Evolutionary conservation across 2,329 filamentous ascomycete genomes (phyloP).

Genomic region (Colletotrichum sidae): DNA sequence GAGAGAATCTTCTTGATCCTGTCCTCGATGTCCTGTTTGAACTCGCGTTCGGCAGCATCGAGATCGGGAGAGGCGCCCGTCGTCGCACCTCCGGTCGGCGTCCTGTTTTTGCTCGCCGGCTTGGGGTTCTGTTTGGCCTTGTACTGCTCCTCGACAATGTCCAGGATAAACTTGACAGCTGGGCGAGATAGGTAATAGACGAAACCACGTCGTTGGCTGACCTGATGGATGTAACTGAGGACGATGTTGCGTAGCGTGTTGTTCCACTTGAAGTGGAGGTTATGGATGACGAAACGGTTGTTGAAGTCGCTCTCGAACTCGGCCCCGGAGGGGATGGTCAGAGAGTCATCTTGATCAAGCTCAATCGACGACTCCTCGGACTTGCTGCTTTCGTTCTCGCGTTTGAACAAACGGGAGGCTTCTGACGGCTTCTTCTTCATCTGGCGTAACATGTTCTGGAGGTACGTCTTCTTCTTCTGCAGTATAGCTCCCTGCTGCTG

Average conservation of each 20-base stretch:
- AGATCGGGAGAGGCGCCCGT: constrained; percentile 48
- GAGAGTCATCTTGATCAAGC: constrained; percentile 65
- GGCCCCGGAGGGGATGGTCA: constrained; percentile 76
- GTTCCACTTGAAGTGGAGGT: constrained; percentile 98
- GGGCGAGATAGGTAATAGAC: constrained; percentile 97
- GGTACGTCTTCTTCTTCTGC: constrained; percentile 67
- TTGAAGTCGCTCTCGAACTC: constrained; percentile 96
- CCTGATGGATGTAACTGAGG: constrained; percentile 96
- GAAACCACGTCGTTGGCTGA: constrained; percentile 93
- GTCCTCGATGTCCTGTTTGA: constrained; percentile 78
- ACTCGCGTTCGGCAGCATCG: constrained; percentile 65
- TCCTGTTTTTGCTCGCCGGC: constrained; percentile 41
- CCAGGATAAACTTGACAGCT: constrained; percentile 97
- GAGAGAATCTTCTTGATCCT: constrained; percentile 87
- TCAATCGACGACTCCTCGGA: constrained; percentile 51
- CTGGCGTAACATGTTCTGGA: constrained; percentile 68
- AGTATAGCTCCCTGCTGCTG: constrained; percentile 66
- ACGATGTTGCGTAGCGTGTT: constrained; percentile 96
- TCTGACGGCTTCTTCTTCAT: constrained; percentile 52
- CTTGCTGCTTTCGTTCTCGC: constrained; percentile 41
- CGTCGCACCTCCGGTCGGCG: constrained; percentile 36
- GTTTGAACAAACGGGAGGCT: constrained; percentile 43
- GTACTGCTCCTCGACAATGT: constrained; percentile 94
- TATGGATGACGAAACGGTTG: constrained; percentile 98
- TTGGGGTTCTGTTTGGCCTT: constrained; percentile 69